Evolutionary conservation across 2,329 filamentous ascomycete species (phyloP).

Genomic region (Aureobasidium sp.): DNA sequence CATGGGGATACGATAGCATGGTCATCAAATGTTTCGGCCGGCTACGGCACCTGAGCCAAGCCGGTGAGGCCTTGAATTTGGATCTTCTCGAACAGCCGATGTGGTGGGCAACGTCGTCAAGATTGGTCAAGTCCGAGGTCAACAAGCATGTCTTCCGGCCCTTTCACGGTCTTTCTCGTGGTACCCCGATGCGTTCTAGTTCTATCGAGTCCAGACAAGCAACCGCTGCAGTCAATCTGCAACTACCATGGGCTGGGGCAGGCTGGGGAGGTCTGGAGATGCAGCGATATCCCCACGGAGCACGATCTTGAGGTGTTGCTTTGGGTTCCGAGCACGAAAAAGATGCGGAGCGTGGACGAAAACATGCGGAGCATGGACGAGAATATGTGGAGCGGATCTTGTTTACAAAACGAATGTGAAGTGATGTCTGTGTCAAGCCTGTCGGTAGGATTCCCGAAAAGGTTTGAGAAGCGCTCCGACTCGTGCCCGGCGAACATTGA

Average conservation of each 20-base stretch:
- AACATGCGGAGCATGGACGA: neutral
- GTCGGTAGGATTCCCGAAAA: constrained; percentile 9
- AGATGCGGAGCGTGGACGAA: constrained; percentile 1
- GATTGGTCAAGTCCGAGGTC: neutral
- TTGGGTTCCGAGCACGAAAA: constrained; percentile 12
- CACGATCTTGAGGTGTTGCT: constrained; percentile 1
- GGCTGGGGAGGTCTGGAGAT: constrained; percentile 8
- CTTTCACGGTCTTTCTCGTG: constrained; percentile 7
- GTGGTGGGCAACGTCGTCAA: constrained; percentile 4
- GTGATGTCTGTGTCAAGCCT: neutral
- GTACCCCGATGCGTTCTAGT: neutral
- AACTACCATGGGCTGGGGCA: neutral
- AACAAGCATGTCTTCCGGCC: constrained; percentile 6
- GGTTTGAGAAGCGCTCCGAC: neutral
- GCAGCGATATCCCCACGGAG: constrained; percentile 10
- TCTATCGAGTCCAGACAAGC: neutral
- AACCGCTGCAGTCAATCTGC: neutral
- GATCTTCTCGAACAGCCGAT: constrained; percentile 6
- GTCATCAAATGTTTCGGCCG: constrained; percentile 10
- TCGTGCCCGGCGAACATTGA: neutral
- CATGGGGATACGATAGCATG: constrained; percentile 10
- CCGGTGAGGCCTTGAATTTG: neutral
- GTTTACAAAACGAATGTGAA: neutral
- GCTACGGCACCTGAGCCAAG: constrained; percentile 12
- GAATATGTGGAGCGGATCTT: neutral